Evolutionary conservation across 768 basidiomycete species (phyloP).

Genomic region (Baorangia bicolor): DNA sequence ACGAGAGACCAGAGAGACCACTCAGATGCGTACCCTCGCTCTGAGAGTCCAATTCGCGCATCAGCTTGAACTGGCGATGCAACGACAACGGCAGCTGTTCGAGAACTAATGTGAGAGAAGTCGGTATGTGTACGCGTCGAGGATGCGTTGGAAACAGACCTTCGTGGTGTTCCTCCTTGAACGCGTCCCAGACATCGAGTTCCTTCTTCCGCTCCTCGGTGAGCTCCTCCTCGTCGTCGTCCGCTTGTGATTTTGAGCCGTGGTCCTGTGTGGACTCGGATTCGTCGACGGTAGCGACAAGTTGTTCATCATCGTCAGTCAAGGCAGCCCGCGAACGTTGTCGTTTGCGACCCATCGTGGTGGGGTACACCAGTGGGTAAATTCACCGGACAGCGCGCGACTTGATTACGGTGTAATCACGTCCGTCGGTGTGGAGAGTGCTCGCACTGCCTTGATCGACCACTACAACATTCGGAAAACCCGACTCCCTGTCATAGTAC

Average conservation of each 20-base stretch:
- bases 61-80: constrained; percentile 65
- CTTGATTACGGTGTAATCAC: constrained; percentile 2
- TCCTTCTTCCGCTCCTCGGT: constrained; percentile 46
- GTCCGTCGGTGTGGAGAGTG: not conserved
- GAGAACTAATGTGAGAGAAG: constrained; percentile 46
- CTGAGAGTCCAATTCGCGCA: constrained; percentile 73
- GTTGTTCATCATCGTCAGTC: constrained; percentile 29
- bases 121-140: not conserved
- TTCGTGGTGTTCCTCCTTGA: constrained; percentile 81
- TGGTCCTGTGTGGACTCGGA: constrained; percentile 9
- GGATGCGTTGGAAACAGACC: constrained; percentile 38
- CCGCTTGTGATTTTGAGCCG: not conserved
- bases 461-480: not conserved
- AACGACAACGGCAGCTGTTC: constrained; percentile 77
- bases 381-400: constrained; percentile 1
- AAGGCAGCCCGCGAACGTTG: constrained; percentile 44
- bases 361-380: constrained; percentile 12
- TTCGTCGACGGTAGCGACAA: constrained; percentile 15
- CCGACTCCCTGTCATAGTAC: no score
- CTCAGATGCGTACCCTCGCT: constrained; percentile 43
- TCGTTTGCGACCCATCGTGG: constrained; percentile 42
- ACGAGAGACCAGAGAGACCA: not conserved
- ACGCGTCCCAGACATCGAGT: constrained; percentile 66
- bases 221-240: constrained; percentile 12
- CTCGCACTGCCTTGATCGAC: not conserved